A percentile compares a stretch with the other conserved stretches of the same genome.
These are phyloP conservation scores for Fomitopsis pulvina DNA, from an alignment of 768 basidiomycete species.

Conservation along the genomic window DNA sequence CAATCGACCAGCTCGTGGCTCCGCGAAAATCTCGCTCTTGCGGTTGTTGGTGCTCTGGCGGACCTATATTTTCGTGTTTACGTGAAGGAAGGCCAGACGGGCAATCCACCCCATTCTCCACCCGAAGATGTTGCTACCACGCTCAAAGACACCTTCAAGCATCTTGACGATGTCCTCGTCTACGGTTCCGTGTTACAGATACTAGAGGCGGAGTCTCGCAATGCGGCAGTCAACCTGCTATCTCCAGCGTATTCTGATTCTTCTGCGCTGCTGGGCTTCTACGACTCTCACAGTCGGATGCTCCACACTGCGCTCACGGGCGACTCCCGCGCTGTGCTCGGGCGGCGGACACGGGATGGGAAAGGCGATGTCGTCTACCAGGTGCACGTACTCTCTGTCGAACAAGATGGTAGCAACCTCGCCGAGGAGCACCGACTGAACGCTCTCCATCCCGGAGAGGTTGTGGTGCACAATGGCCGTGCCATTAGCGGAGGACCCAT, in stretches of 20 bases:
- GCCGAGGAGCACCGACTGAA: slow-evolving; percentile 27
- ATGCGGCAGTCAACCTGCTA: slow-evolving; percentile 25
- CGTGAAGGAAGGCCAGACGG: not conserved
- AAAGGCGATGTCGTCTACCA: slow-evolving; percentile 29
- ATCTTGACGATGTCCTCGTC: slow-evolving; percentile 37
- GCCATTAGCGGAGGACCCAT: slow-evolving; percentile 34
- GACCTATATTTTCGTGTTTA: slow-evolving; percentile 15
- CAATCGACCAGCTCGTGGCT: slow-evolving; percentile 28
- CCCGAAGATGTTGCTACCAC: slow-evolving; percentile 27
- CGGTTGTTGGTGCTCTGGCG: slow-evolving; percentile 16
- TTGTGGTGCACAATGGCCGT: slow-evolving; percentile 27
- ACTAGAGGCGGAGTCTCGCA: slow-evolving; percentile 20
- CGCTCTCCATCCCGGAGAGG: slow-evolving; percentile 26
- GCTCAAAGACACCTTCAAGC: slow-evolving; percentile 31
- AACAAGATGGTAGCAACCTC: slow-evolving; percentile 31
- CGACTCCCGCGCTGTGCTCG: slow-evolving; percentile 44
- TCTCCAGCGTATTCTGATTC: slow-evolving; percentile 32
- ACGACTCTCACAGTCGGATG: slow-evolving; percentile 31
- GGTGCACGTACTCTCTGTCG: slow-evolving; percentile 32
- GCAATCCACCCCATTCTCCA: slow-evolving; percentile 6
- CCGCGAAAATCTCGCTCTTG: slow-evolving; percentile 23
- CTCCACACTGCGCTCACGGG: slow-evolving; percentile 40
- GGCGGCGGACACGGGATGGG: slow-evolving; percentile 25
- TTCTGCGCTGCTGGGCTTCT: slow-evolving; percentile 40
- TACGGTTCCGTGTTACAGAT: slow-evolving; percentile 25